Conservation (phyloP, 495 filamentous ascomycete species). For the Margaritispora aquatica region DNA sequence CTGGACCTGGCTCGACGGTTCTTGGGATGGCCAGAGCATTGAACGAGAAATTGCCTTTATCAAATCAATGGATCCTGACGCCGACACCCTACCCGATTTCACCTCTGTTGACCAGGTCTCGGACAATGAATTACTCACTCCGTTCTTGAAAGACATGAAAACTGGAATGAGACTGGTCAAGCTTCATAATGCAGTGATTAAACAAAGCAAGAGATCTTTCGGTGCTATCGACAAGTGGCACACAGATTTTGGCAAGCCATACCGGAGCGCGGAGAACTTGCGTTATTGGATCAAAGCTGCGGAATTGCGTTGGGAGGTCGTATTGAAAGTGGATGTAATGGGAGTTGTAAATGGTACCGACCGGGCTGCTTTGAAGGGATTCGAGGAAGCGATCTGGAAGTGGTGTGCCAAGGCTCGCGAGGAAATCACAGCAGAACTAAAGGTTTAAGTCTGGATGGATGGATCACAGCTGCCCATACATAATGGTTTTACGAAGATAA, state of each 20-base stretch:
- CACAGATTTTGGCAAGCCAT: constrained; percentile 86
- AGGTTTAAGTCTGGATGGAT: constrained; percentile 10
- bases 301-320: constrained; percentile 87
- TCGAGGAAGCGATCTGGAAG: constrained; percentile 70
- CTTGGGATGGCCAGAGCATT: constrained; percentile 69
- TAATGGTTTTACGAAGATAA: constrained; percentile 5
- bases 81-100: constrained; percentile 62
- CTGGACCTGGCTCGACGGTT: constrained; percentile 71
- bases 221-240: constrained; percentile 88
- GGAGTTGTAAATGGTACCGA: constrained; percentile 69
- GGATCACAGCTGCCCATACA: not conserved
- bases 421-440: constrained; percentile 54
- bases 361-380: constrained; percentile 63
- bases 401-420: constrained; percentile 75
- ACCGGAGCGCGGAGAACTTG: constrained; percentile 88
- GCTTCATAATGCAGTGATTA: constrained; percentile 82
- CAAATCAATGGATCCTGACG: constrained; percentile 42
- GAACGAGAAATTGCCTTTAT: constrained; percentile 85
- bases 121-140: constrained; percentile 53
- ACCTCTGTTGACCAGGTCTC: constrained; percentile 43
- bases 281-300: constrained; percentile 95
- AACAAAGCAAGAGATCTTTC: constrained; percentile 77
- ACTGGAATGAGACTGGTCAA: constrained; percentile 77
- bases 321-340: constrained; percentile 79
- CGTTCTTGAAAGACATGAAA: constrained; percentile 65